Evolutionary conservation across 2,329 filamentous ascomycete species (phyloP).

Genomic region (Alternaria sp.): DNA sequence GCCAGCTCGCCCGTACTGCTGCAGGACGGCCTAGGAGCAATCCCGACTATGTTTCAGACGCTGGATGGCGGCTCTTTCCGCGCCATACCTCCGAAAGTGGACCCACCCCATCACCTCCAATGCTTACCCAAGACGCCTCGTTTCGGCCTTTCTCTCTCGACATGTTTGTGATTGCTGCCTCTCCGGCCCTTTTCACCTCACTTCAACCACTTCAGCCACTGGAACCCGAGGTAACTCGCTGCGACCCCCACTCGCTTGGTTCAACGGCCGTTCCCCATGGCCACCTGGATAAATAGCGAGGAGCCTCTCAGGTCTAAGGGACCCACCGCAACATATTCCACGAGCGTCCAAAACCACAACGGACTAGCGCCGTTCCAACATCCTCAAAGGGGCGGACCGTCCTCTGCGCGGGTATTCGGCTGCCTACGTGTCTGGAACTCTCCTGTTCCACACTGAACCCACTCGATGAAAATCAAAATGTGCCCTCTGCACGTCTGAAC

Average conservation of each 20-base stretch:
- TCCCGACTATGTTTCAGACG: slow-evolving; percentile 7
- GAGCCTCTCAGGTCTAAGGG: background rate
- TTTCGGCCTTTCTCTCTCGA: background rate
- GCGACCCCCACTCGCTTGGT: background rate
- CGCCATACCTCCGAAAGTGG: slow-evolving; percentile 16
- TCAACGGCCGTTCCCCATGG: slow-evolving; percentile 4
- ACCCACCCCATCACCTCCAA: slow-evolving; percentile 3
- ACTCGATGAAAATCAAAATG: slow-evolving; percentile 1
- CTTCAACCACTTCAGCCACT: background rate
- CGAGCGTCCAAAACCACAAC: background rate
- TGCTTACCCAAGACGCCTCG: background rate
- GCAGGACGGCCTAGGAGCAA: background rate
- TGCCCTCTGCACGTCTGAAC: slow-evolving; percentile 1
- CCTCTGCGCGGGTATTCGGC: background rate
- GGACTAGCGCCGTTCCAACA: background rate
- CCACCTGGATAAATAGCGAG: background rate
- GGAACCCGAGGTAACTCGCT: background rate
- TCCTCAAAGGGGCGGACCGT: background rate
- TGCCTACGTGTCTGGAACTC: background rate
- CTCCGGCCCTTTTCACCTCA: background rate
- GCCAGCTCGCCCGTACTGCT: background rate
- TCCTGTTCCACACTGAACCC: slow-evolving; percentile 3
- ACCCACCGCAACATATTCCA: slow-evolving; percentile 1
- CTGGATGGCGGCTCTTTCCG: slow-evolving; percentile 16
- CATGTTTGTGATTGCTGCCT: background rate